Evolutionary conservation across 192 early-diverging fungal genomes (phyloP).

Genomic region (Coemansia sp.): DNA sequence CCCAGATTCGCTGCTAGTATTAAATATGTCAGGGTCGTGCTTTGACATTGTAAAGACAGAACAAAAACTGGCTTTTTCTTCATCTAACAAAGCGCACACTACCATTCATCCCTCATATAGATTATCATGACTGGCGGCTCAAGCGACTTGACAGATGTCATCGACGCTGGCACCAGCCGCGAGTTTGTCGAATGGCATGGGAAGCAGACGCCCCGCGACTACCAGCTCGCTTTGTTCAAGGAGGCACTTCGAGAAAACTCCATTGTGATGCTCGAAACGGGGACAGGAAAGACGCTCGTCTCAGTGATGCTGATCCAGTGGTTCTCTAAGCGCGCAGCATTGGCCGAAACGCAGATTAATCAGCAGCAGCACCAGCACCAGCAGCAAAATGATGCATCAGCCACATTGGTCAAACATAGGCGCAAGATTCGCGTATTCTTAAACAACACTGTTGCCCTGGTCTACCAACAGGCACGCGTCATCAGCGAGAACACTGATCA

Average conservation of each 20-base stretch:
- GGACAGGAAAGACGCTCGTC: slow-evolving; percentile 91
- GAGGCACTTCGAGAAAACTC: slow-evolving; percentile 70
- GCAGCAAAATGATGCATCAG: background rate
- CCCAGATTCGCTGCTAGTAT: too few species aligned
- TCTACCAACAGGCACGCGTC: slow-evolving; percentile 80
- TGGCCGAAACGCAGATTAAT: background rate
- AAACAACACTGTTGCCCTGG: slow-evolving; percentile 84
- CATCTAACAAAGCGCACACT: background rate
- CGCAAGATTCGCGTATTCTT: slow-evolving; percentile 65
- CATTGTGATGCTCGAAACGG: slow-evolving; percentile 89
- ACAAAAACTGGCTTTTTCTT: too few species aligned
- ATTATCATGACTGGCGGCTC: background rate
- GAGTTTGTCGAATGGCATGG: slow-evolving; percentile 1
- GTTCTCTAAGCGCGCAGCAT: slow-evolving; percentile 44
- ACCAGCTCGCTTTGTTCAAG: slow-evolving; percentile 75
- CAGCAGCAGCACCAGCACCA: background rate
- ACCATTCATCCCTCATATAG: too few species aligned
- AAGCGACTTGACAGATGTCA: too few species aligned
- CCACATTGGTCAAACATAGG: background rate
- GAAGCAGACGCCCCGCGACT: slow-evolving; percentile 60
- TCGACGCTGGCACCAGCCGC: background rate
- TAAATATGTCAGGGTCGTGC: too few species aligned
- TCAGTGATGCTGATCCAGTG: slow-evolving; percentile 83
- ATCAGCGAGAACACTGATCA: slow-evolving; percentile 65
- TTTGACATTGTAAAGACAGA: too few species aligned